Percentiles rank a stretch among this genome's conserved stretches.
phyloP scores from a whole-genome alignment of 2,329 filamentous ascomycete genomes.

The Chaetomiaceae sp. region DNA sequence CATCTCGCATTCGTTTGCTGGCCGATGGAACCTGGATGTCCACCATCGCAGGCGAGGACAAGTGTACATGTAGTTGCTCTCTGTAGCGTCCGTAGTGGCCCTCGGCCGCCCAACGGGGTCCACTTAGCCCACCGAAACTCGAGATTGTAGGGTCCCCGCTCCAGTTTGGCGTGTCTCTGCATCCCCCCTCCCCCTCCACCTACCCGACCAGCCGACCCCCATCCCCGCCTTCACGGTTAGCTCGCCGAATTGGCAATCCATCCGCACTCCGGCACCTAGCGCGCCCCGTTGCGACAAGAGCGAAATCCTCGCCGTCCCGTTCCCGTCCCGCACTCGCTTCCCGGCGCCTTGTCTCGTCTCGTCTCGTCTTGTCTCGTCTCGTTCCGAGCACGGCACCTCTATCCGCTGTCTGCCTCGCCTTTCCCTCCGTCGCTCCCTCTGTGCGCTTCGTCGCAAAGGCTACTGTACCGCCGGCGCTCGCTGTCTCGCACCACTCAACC shows the following conservation, averaged over 20 bases:
- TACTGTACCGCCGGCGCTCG: conserved; percentile 17
- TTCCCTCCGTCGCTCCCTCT: no score
- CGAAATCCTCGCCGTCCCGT: not conserved
- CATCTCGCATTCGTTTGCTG: no score
- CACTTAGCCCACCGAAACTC: not conserved
- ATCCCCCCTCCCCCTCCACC: not conserved
- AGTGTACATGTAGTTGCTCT: no score
- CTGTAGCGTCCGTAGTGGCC: no score
- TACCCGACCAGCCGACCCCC: no score
- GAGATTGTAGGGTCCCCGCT: conserved; percentile 14
- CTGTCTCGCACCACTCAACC: not conserved
- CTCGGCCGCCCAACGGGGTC: not conserved
- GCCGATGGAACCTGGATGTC: no score
- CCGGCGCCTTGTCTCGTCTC: not conserved
- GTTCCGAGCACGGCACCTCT: not conserved
- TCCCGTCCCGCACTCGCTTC: not conserved
- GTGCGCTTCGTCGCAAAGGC: not conserved
- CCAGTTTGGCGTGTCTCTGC: conserved; percentile 6
- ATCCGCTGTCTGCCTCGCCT: not conserved
- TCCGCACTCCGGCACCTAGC: conserved; percentile 5
- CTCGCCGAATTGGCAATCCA: conserved; percentile 9
- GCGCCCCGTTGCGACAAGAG: not conserved
- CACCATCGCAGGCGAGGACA: no score
- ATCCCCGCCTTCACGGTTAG: not conserved
- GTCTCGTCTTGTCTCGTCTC: not conserved